A percentile compares a stretch with the other conserved stretches of the same genome.
phyloP scores from a whole-genome alignment of 176 grass and related monocot genomes.

The Eleusine coracana region DNA sequence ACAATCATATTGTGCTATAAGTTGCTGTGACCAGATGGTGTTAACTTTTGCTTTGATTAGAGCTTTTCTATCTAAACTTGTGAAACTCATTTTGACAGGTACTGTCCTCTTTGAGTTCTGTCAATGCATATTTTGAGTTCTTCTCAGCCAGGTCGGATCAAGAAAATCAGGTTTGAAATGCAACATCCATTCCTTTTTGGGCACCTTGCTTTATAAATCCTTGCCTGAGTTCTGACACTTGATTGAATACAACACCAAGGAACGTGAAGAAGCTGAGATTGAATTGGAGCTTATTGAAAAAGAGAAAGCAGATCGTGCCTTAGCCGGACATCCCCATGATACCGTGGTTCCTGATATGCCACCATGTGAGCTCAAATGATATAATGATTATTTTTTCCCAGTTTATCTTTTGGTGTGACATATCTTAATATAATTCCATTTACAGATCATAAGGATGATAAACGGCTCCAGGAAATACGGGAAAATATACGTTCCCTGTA shows the following conservation, averaged over 20 bases:
- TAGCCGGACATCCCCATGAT: constrained; percentile 38
- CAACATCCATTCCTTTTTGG: constrained; percentile 27
- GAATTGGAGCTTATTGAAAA: constrained; percentile 86
- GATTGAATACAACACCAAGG: constrained; percentile 57
- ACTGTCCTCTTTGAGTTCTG: constrained; percentile 76
- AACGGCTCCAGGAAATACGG: constrained; percentile 69
- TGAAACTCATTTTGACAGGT: constrained; percentile 58
- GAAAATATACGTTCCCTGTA: constrained; percentile 76
- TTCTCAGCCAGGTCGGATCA: constrained; percentile 71
- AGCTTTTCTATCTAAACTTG: constrained; percentile 30
- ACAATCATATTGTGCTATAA: constrained; percentile 12
- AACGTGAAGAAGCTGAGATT: constrained; percentile 96
- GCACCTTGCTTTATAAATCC: constrained; percentile 33
- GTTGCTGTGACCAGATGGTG: constrained; percentile 10
- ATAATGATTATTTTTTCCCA: neutral
- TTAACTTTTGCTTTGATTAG: constrained; percentile 33
- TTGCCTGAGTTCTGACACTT: constrained; percentile 42
- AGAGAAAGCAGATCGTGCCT: constrained; percentile 54
- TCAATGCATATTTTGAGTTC: constrained; percentile 85
- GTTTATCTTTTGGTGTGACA: constrained; percentile 20
- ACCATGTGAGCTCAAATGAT: constrained; percentile 44
- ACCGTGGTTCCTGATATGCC: constrained; percentile 36
- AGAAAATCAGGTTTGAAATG: constrained; percentile 67
- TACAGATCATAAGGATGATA: constrained; percentile 72
- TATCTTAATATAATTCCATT: constrained; percentile 40